Base-by-base conservation (phyloP, 2,329 filamentous ascomycete genomes). In the Aspergillus awamori region DNA sequence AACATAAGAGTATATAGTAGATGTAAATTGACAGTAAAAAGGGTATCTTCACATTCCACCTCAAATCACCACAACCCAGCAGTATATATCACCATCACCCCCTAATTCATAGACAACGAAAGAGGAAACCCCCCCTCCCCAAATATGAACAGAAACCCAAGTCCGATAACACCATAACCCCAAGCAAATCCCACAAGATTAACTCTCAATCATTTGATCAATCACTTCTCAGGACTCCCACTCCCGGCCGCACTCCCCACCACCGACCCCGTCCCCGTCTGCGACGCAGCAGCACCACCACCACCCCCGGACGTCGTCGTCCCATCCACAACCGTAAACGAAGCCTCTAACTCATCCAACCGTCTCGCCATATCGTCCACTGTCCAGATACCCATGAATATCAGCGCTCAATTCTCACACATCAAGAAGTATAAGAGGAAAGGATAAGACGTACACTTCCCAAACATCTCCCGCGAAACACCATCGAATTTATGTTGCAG, bases 361-460 rank as follows among this genome's bases (percentile, higher is more conserved):
- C 93, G 87, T 63, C 89, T 84, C 13, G 91, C 90, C 93, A 97
- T 97, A 65, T 97, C 93, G 72, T 97, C 93, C 90, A 97, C 93
- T 97, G 63, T 26, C 13, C 47, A 56, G 8, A 20, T 17, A 43
- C 41, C 39, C 4, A 33, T 33, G 26, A 41, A 38, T 56, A 59
- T 45, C 8, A 33, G 28, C 30, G 30, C 11, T 33, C 10, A 33
- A 8, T 7, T 7, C 13, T 10, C 33, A 8, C 57, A 59, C 28
- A 22, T 22, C 36, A 5, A 10, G 15, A 8, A 17, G 13, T 15
- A 10, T 5, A 24, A 13, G 17, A 20, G 4, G 20, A 48, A 4
- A 53, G 38, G 13, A 38, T 1, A 8, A 7, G 26, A 80, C 88
- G 74, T 77, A 96, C 93, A 91, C 79, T 96, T 97, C 39, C 89